Evolutionary conservation across 2,329 filamentous ascomycete species (phyloP), one percentile per base, ranked within the genome.

Genomic region (Aspergillus fumigatiaffinis): DNA sequence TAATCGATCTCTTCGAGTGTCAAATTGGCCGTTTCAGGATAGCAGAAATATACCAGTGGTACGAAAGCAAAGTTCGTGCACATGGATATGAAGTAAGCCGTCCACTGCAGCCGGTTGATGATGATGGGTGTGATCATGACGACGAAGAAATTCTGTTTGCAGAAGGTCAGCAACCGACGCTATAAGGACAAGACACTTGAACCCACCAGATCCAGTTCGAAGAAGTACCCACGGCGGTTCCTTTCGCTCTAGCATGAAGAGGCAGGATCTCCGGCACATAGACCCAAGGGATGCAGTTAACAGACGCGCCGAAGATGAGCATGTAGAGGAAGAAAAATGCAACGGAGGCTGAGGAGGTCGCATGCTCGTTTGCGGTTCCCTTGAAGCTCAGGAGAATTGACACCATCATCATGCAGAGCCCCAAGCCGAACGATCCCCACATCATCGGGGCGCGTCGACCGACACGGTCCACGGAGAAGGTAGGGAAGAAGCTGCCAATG

Each of bases 201-300:
- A 63, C 62, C 53, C 55, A 65, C 59, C 73, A 76, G 7, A 80
- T 71, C 79, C 78, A 81, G 57, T 81, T 80, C 0, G 74, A 72
- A 0, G 73, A 76, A 14, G 62, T 55, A 2, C 61, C 63, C 21
- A 63, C 58, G 7, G 80, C 78, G 0, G 77, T 80, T 1, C 80
- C 80, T 60, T 81, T 80, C 1, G 79, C 76, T 42, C 80, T 70
- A 3, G 78, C 79, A 56, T 80, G 77, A 1, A 82, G 70, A 0
- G 80, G 80, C 2, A 82, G 62, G 35, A 83, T 81, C 58, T 82
- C 78, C 0, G 79, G 77, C 0, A 79, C 76, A 58, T 79, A 79
- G 0, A 79, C 76, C 79, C 79, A 82, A 0, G 79, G 79, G 8
- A 82, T 77, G 48, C 75, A 78, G 55, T 80, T 81, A 4, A 76